Base-by-base conservation (phyloP, 2,329 filamentous ascomycete species). In the Alternaria burnsii region DNA sequence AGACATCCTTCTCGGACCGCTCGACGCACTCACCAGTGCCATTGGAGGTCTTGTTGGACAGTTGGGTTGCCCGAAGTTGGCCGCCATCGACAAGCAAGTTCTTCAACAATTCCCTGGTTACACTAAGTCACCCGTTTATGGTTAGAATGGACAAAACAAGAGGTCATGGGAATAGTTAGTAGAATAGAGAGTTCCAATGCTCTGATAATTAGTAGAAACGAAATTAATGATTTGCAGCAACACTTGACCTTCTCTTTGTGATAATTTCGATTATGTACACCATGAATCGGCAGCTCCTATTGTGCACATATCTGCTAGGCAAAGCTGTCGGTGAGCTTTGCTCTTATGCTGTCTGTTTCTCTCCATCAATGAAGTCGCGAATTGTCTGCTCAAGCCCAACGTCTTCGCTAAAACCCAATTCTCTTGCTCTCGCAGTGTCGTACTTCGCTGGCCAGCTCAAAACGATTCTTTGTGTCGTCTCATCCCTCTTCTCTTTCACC, bases 361-460 rank as follows among this genome's bases (percentile, higher is more conserved):
- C 73, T 8, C 62, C 67, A 20, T 73, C 71, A 14, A 78, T 73
- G 38, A 82, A 84, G 59, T 83, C 81, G 47, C 74, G 77, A 52
- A 84, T 81, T 3, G 82, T 82, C 61, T 78, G 76, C 68, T 81
- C 78, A 54, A 85, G 77, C n/a, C 73, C 75, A 5, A 80, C 79
- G 73, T 88, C 86, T 1, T 77, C 76, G 51, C 76, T 71, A 62
- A 87, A 81, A 0, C 86, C 86, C 54, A 91, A 72, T 9, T 78
- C 74, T 59, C 82, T 79, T 4, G 88, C 88, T 62, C 84, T 82
- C 1, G 77, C 87, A 72, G 62, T 86, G 72, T 87, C 84, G 66
- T 87, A 87, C 36, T 81, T 81, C 1, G 82, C 82, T 1, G 85
- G 84, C 86, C 86, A 88, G 34, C 83, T 85, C 28, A 85, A 78